phyloP scores from a whole-genome alignment of 129 eudicot genomes.

The Flaveria bidentis region DNA sequence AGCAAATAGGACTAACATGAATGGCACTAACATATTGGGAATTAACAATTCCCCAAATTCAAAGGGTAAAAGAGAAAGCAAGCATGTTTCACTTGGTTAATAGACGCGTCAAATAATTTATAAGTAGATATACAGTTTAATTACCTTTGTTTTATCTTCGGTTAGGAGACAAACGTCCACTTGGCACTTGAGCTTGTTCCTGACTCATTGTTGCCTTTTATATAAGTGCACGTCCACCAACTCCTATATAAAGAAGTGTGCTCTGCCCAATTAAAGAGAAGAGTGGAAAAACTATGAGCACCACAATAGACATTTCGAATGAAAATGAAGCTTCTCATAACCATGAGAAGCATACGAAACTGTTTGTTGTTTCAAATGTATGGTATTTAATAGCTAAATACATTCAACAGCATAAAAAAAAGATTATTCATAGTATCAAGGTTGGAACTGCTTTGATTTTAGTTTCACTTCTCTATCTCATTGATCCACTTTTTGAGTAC shows the following conservation, averaged over 20 bases:
- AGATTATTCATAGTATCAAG: constrained; percentile 60
- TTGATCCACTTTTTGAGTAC: constrained; percentile 66
- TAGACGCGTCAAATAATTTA: constrained; percentile 3
- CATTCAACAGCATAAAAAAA: constrained; percentile 30
- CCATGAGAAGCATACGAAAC: constrained; percentile 42
- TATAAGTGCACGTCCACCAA: constrained; percentile 31
- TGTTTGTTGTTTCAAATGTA: constrained; percentile 28
- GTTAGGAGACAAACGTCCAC: constrained; percentile 32
- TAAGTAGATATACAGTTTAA: constrained; percentile 14
- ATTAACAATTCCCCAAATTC: constrained; percentile 21
- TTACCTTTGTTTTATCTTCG: constrained; percentile 10
- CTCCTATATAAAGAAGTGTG: constrained; percentile 28
- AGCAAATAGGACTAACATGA: constrained; percentile 21
- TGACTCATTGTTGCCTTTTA: constrained; percentile 19
- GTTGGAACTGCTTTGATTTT: constrained; percentile 73
- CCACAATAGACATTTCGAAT: constrained; percentile 39
- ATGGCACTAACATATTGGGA: constrained; percentile 21
- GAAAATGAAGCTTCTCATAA: constrained; percentile 36
- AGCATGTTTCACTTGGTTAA: constrained; percentile 23
- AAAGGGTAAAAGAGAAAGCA: constrained; percentile 17
- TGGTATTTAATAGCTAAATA: constrained; percentile 36
- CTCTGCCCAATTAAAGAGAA: constrained; percentile 26
- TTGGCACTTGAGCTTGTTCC: constrained; percentile 31
- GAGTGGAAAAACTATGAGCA: constrained; percentile 42
- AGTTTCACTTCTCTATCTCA: constrained; percentile 66